Evolutionary conservation across 495 filamentous ascomycete species (phyloP).

Genomic region (Staphylotrichum longicolle): DNA sequence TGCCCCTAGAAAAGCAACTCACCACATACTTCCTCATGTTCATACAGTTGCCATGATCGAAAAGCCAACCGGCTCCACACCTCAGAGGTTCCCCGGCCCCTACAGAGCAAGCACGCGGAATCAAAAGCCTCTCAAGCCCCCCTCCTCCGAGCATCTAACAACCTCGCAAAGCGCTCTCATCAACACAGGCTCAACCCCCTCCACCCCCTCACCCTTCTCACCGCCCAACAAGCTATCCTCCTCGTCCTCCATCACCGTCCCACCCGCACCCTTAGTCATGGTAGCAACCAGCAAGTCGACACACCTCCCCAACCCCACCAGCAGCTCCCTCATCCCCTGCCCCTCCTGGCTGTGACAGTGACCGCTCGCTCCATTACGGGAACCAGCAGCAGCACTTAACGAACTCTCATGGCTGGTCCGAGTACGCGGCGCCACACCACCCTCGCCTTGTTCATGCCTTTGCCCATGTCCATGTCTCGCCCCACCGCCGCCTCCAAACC

Average conservation of each 20-base stretch:
- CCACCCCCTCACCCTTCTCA: constrained; percentile 18
- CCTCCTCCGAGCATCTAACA: constrained; percentile 42
- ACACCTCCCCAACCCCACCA: constrained; percentile 39
- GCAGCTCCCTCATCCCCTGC: constrained; percentile 32
- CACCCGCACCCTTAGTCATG: constrained; percentile 26
- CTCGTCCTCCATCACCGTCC: background rate
- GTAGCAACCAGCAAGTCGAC: constrained; percentile 40
- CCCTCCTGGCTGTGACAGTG: background rate
- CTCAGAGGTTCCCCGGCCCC: too few relatives aligned
- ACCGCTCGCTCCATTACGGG: background rate
- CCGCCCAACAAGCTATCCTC: background rate
- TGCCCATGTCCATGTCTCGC: too few relatives aligned
- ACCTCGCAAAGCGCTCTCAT: constrained; percentile 45
- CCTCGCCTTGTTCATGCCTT: too few relatives aligned
- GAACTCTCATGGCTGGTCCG: background rate
- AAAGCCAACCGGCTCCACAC: background rate
- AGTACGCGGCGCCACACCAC: background rate
- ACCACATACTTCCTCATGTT: background rate
- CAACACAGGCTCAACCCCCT: constrained; percentile 37
- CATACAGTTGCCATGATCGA: background rate
- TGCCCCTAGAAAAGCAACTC: background rate
- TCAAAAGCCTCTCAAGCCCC: background rate
- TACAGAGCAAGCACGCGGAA: too few relatives aligned
- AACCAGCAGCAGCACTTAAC: background rate
- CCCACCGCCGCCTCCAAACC: too few relatives aligned